A percentile compares a stretch with the other conserved stretches of the same genome.
phyloP scores from a whole-genome alignment of 371 early-diverging fungal genomes.

The Mucor velutinosus region DNA sequence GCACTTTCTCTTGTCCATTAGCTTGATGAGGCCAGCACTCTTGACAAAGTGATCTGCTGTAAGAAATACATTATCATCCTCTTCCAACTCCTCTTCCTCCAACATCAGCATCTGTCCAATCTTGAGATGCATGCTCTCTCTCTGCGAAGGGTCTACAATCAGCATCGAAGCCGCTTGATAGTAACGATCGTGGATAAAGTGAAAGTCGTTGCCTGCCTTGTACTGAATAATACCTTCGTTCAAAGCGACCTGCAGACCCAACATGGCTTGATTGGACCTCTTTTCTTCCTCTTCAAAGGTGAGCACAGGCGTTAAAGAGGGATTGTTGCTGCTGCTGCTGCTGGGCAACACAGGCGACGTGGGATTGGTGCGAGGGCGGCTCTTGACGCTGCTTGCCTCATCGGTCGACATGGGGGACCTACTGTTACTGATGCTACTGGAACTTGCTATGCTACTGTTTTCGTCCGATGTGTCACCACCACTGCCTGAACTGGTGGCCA shows the following conservation, averaged over 20 bases:
- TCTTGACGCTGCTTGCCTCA: not conserved
- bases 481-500: slow-evolving; percentile 6
- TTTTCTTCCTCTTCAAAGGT: slow-evolving; percentile 11
- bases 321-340: not conserved
- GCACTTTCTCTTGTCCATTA: slow-evolving; percentile 14
- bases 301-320: not conserved
- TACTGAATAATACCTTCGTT: slow-evolving; percentile 46
- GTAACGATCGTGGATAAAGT: slow-evolving; percentile 48
- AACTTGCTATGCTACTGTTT: slow-evolving; percentile 4
- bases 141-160: slow-evolving; percentile 19
- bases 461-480: slow-evolving; percentile 16
- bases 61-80: slow-evolving; percentile 31
- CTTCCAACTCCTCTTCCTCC: slow-evolving; percentile 22
- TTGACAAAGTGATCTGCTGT: slow-evolving; percentile 49
- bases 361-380: not conserved
- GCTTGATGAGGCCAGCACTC: slow-evolving; percentile 30
- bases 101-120: slow-evolving; percentile 43
- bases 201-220: slow-evolving; percentile 38
- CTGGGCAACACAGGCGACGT: not conserved
- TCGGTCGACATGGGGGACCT: not conserved
- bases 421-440: not conserved
- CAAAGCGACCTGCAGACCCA: slow-evolving; percentile 38
- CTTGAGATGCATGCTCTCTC: slow-evolving; percentile 40
- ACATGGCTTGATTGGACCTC: slow-evolving; percentile 28
- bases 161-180: slow-evolving; percentile 45